phyloP scores from a whole-genome alignment of 148 eudicot species.

The Chenopodium berlandieri region DNA sequence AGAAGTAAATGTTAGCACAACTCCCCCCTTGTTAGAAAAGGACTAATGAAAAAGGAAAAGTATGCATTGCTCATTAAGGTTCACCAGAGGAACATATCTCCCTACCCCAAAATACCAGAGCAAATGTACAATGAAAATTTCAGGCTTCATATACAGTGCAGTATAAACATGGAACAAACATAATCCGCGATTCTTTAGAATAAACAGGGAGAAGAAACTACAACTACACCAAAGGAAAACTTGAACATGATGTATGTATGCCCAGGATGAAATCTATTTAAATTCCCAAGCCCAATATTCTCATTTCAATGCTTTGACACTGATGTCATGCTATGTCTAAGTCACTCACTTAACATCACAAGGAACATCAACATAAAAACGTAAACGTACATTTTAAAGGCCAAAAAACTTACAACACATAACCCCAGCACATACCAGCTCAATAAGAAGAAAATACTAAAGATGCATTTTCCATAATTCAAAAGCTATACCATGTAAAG shows the following conservation, averaged over 20 bases:
- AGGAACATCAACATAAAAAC: not conserved
- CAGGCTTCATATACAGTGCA: not conserved
- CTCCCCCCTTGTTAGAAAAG: not conserved
- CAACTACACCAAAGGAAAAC: not conserved
- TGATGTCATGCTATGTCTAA: not conserved
- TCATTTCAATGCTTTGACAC: not conserved
- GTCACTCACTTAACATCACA: not conserved
- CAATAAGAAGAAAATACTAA: not conserved
- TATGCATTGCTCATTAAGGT: not conserved
- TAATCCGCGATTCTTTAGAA: not conserved
- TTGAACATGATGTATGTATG: not conserved
- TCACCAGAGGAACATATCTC: not conserved
- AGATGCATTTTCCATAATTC: not conserved
- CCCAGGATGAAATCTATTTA: not conserved
- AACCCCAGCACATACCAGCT: not conserved
- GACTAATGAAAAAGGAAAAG: not conserved
- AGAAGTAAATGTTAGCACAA: not conserved
- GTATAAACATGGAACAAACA: not conserved
- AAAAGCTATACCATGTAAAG: not conserved
- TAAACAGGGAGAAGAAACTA: not conserved
- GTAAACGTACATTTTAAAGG: not conserved
- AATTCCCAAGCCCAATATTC: not conserved
- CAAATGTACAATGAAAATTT: not conserved
- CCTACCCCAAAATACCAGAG: not conserved
- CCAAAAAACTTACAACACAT: not conserved